Conservation (phyloP, 1,284 basidiomycete species). For the Singerocomus inundabilis region DNA sequence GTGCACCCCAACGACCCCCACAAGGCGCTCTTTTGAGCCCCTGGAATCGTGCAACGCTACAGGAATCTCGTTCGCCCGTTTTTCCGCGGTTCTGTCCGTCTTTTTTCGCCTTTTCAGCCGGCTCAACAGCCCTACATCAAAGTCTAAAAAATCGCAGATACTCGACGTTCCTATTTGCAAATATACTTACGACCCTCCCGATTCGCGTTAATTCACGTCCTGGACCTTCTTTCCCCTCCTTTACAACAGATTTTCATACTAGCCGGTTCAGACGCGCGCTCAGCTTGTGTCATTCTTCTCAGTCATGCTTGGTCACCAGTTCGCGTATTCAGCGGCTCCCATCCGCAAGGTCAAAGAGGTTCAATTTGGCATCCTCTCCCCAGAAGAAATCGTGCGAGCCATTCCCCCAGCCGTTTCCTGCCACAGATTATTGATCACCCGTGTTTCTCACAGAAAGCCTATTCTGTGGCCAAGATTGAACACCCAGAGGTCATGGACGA, state of each 20-base stretch:
- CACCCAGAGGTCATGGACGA: conserved; percentile 99
- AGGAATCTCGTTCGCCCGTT: conserved; percentile 6
- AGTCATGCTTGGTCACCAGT: conserved; percentile 79
- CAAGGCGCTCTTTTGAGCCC: conserved; percentile 3
- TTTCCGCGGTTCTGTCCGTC: conserved; percentile 14
- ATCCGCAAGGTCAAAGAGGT: conserved; percentile 95
- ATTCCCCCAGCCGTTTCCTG: conserved; percentile 9
- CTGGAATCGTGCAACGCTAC: neutral
- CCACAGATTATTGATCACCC: conserved; percentile 12
- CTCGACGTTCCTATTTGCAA: conserved; percentile 9
- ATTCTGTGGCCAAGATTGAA: conserved; percentile 97
- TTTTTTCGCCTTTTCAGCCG: conserved; percentile 17
- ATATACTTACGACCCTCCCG: conserved; percentile 5
- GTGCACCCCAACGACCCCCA: conserved; percentile 8
- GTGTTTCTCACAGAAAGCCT: conserved; percentile 75
- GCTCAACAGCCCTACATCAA: conserved; percentile 1
- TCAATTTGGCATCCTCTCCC: conserved; percentile 98
- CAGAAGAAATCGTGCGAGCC: conserved; percentile 94
- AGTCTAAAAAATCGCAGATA: conserved; percentile 23
- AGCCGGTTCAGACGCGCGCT: conserved; percentile 19
- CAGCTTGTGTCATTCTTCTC: neutral
- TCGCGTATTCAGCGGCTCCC: conserved; percentile 90
- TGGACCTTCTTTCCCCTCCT: neutral
- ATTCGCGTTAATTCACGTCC: conserved; percentile 32
- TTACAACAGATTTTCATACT: conserved; percentile 4